phyloP scores from a whole-genome alignment of 352 stramenopile species.

The Blastocystis sp. region DNA sequence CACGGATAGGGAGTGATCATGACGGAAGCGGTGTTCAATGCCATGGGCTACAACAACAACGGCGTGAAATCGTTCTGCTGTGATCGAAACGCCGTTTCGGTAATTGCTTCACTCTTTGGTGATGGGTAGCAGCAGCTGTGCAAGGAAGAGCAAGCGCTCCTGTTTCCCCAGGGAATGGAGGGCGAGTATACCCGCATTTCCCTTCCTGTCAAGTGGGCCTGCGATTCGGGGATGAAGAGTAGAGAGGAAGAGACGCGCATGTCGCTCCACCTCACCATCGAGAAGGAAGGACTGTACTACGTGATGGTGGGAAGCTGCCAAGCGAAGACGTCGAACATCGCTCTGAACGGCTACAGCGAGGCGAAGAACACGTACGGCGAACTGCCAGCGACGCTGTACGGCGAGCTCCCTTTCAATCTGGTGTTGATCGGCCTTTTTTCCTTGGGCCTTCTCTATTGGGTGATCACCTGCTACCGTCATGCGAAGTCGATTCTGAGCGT shows the following conservation, averaged over 20 bases:
- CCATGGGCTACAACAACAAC: conserved; percentile 14
- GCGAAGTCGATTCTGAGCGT: conserved; percentile 11
- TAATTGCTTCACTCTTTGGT: not conserved
- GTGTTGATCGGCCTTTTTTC: not conserved
- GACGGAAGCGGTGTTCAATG: not conserved
- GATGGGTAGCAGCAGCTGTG: not conserved
- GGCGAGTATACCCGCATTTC: not conserved
- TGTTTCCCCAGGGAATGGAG: conserved; percentile 9
- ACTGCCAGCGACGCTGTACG: conserved; percentile 32
- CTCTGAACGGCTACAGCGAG: not conserved
- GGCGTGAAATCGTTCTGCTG: conserved; percentile 10
- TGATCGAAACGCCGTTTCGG: not conserved
- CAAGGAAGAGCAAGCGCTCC: conserved; percentile 8
- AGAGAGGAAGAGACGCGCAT: not conserved
- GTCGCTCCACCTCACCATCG: not conserved
- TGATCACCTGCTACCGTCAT: not conserved
- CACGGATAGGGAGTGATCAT: not conserved
- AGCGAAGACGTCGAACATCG: not conserved
- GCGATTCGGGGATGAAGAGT: not conserved
- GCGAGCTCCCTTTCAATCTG: conserved; percentile 11
- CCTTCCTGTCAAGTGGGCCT: not conserved
- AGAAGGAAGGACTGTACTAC: conserved; percentile 53
- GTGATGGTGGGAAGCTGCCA: conserved; percentile 7
- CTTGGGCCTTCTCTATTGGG: conserved; percentile 2
- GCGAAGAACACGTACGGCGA: conserved; percentile 16